Base-by-base conservation (phyloP, 2,329 filamentous ascomycete genomes). In the Alternaria alternata region DNA sequence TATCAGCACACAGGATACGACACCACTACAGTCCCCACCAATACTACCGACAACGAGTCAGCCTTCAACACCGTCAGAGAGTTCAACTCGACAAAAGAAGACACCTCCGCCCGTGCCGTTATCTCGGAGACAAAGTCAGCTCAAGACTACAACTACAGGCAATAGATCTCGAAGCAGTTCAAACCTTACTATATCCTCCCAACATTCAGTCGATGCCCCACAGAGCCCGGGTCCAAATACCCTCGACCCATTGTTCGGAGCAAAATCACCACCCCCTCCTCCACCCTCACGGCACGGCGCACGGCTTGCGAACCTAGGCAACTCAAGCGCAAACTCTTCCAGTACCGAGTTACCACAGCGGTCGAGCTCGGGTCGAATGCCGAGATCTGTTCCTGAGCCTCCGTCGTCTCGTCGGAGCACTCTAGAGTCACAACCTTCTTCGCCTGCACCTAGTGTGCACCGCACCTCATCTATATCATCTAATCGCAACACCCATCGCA, bases 131-230 rank as follows among this genome's bases (percentile, higher is more conserved):
- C 76, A 78, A 30, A 76, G 74, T 56, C 76, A 79, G 46, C 70
- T 79, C 22, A 74, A 74, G 11, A 71, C 69, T 11, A 69, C 75
- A 2, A 54, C 60, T 1, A 64, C 63, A 11, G 57, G 52, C 30
- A 75, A 65, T 36, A 62, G 75, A 48, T 75, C 75, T 22, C 71
- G 77, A 18, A 78, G 76, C 67, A 78, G 73, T 57, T 79, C 76
- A 7, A 69, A 66, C 1, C 64, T 78, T 18, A 79, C 76, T 7
- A 65, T 74, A 41, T 75, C 75, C n/a, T 79, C 76, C 12, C 74
- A 77, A 58, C 68, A 74, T 34, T 76, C 75, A 1, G 59, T 66
- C 26, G 76, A 78, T 4, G 59, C 69, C 1, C 24, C 65, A n/a
- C 58, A 64, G 20, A 74, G 58, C 39, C 68, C 68, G n/a, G 55